Evolutionary conservation across 169 alveolate genomes (phyloP).

Genomic region (Fabrea salina): DNA sequence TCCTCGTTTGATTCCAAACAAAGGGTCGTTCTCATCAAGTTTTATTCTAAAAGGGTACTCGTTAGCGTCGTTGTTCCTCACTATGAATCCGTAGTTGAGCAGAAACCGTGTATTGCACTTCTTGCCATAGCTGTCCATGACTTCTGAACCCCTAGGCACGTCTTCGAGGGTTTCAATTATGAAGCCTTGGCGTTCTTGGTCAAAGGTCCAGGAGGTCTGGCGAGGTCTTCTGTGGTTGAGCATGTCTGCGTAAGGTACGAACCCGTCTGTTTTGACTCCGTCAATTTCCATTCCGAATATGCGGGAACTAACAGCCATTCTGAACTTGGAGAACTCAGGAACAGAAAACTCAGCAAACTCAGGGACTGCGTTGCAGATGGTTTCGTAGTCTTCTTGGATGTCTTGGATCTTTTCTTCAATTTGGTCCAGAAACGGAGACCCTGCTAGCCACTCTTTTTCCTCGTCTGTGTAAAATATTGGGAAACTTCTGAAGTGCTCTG

Average conservation of each 20-base stretch:
- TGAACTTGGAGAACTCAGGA: slow-evolving; percentile 70
- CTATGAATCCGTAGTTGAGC: slow-evolving; percentile 75
- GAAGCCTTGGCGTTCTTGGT: slow-evolving; percentile 67
- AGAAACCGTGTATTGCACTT: slow-evolving; percentile 79
- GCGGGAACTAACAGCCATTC: slow-evolving; percentile 76
- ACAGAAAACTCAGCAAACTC: slow-evolving; percentile 65
- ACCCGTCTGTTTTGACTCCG: slow-evolving; percentile 80
- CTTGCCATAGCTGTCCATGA: slow-evolving; percentile 80
- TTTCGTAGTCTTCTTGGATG: slow-evolving; percentile 69
- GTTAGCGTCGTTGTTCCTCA: slow-evolving; percentile 61
- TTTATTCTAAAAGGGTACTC: slow-evolving; percentile 40
- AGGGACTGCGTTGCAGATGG: slow-evolving; percentile 63
- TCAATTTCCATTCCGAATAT: slow-evolving; percentile 76
- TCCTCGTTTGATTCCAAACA: slow-evolving; percentile 29
- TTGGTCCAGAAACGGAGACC: slow-evolving; percentile 71
- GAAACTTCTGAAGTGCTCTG: slow-evolving; percentile 57
- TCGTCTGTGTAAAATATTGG: slow-evolving; percentile 78
- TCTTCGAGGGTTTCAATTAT: slow-evolving; percentile 77
- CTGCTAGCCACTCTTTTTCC: slow-evolving; percentile 77
- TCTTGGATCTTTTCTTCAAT: slow-evolving; percentile 66
- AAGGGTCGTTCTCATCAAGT: slow-evolving; percentile 38
- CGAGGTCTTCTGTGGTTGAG: slow-evolving; percentile 82
- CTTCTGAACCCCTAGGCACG: slow-evolving; percentile 63
- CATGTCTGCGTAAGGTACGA: slow-evolving; percentile 85
- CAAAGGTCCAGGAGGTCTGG: slow-evolving; percentile 80